Conservation (phyloP, 495 filamentous ascomycete genomes). For the Trichocladium uniseriatum region DNA sequence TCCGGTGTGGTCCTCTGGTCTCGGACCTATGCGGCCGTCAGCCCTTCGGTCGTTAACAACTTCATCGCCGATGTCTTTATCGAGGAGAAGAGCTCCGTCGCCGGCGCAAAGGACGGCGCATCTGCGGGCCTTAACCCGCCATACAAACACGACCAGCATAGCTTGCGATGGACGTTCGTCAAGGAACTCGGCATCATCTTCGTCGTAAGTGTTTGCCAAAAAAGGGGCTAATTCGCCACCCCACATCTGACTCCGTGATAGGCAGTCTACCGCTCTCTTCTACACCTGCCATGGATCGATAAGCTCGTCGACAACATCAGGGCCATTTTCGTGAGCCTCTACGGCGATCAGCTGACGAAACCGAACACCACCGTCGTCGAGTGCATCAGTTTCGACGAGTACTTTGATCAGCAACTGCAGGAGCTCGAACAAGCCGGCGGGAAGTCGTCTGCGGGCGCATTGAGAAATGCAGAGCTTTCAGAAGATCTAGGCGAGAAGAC, state of each 20-base stretch:
- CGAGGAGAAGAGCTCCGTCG: slow-evolving; percentile 67
- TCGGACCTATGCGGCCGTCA: slow-evolving; percentile 69
- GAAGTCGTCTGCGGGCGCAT: slow-evolving; percentile 27
- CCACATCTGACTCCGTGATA: slow-evolving; percentile 30
- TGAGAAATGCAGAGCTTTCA: slow-evolving; percentile 34
- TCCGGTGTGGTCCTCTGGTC: slow-evolving; percentile 98
- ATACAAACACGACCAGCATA: slow-evolving; percentile 90
- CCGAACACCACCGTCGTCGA: slow-evolving; percentile 67
- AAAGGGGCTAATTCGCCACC: not conserved
- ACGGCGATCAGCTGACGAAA: slow-evolving; percentile 76
- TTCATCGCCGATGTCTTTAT: slow-evolving; percentile 96
- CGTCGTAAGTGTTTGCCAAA: slow-evolving; percentile 56
- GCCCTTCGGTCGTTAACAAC: slow-evolving; percentile 76
- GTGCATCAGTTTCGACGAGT: slow-evolving; percentile 72
- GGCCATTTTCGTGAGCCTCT: slow-evolving; percentile 79
- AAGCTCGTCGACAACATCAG: slow-evolving; percentile 91
- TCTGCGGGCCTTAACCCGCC: slow-evolving; percentile 53
- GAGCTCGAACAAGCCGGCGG: slow-evolving; percentile 57
- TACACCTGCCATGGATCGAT: slow-evolving; percentile 95
- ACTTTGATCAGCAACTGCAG: slow-evolving; percentile 85
- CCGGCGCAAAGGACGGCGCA: slow-evolving; percentile 46
- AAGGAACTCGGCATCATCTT: slow-evolving; percentile 94
- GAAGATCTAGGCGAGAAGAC: slow-evolving; percentile 34
- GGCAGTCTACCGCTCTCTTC: slow-evolving; percentile 92
- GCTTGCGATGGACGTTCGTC: slow-evolving; percentile 81